Evolutionary conservation across 164 flowering plant genomes (phyloP).

Genomic region (Stephania cephalantha): DNA sequence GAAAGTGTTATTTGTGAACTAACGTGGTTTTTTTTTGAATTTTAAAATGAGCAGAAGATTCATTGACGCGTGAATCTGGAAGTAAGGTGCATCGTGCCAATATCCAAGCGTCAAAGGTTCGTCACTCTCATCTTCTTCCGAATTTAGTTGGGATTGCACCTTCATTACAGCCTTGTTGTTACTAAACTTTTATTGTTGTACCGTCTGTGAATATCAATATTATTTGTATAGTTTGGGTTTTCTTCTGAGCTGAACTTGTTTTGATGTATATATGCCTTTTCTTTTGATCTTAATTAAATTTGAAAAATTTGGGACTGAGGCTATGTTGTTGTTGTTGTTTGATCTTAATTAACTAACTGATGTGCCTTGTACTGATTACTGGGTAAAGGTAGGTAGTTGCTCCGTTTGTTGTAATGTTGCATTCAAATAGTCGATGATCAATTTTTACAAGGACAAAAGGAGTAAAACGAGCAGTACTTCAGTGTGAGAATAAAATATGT

Average conservation of each 20-base stretch:
- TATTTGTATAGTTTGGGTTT: not conserved
- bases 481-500: not conserved
- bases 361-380: too few relatives aligned
- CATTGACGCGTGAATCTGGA: slow-evolving; percentile 88
- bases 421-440: too few relatives aligned
- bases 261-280: not conserved
- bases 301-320: too few relatives aligned
- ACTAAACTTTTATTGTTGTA: not conserved
- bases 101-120: slow-evolving; percentile 90
- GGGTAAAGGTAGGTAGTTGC: too few relatives aligned
- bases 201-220: not conserved
- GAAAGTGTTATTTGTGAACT: not conserved
- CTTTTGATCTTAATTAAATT: not conserved
- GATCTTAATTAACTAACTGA: too few relatives aligned
- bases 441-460: too few relatives aligned
- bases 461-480: not conserved
- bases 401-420: too few relatives aligned
- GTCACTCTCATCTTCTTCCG: not conserved
- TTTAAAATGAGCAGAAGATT: slow-evolving; percentile 57
- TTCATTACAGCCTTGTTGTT: not conserved
- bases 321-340: too few relatives aligned
- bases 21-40: not conserved
- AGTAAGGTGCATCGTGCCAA: slow-evolving; percentile 83
- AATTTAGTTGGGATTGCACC: not conserved
- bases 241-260: not conserved